phyloP scores from a whole-genome alignment of 257 asterid genomes.

The Solanum dulcamara region DNA sequence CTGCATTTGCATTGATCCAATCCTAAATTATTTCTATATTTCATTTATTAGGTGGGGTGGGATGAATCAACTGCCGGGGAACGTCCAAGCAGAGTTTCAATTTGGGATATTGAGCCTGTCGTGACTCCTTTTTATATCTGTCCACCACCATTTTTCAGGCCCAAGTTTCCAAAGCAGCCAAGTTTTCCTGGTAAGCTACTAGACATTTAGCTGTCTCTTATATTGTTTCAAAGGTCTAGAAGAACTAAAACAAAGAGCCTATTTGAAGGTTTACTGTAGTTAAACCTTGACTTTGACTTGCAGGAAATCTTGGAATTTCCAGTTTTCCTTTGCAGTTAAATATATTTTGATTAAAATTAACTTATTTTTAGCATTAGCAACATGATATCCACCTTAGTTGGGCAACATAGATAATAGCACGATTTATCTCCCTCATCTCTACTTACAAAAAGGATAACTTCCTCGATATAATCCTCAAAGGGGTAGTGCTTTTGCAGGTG shows the following conservation, averaged over 20 bases:
- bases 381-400: background rate
- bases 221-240: background rate
- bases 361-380: background rate
- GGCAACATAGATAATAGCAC: background rate
- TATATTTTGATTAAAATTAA: background rate
- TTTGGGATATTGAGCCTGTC: constrained; percentile 93
- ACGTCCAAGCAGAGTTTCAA: constrained; percentile 80
- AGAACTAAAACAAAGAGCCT: background rate
- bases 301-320: background rate
- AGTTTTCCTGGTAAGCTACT: constrained; percentile 53
- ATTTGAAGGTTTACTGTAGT: background rate
- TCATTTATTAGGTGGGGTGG: constrained; percentile 77
- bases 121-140: constrained; percentile 90
- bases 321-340: background rate
- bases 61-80: constrained; percentile 98
- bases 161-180: constrained; percentile 67
- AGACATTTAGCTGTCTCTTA: background rate
- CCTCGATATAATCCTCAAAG: background rate
- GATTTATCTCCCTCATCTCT: background rate
- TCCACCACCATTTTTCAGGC: constrained; percentile 90
- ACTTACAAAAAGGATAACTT: background rate
- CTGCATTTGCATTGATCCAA: background rate
- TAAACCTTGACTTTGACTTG: background rate
- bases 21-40: background rate
- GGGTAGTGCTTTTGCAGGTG: constrained; percentile 33